Evolutionary conservation across 495 filamentous ascomycete species (phyloP), one percentile per base, ranked within the genome.

Genomic region (Hyaloscypha bicolor): DNA sequence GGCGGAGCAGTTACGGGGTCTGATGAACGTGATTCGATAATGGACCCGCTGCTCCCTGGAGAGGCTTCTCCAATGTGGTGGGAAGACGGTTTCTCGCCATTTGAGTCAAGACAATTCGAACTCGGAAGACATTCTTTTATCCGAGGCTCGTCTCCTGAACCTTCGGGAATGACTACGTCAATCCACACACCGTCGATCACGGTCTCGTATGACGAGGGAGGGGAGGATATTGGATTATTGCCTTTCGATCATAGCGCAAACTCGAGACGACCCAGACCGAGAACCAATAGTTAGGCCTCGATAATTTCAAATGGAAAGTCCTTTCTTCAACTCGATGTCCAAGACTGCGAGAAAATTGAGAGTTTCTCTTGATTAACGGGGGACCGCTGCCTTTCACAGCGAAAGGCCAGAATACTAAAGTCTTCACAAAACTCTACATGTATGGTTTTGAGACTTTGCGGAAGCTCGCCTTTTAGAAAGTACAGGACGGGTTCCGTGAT

Each of bases 201-300:
- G n/a, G 35, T 61, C 16, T 61, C 58, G 9, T 45, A 61, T 61
- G 33, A 61, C n/a, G 58, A 61, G 16, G 29, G 58, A 21, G 33
- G 58, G 22, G 58, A 42, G 5, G 58, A 61, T 9, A 61, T 61
- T 22, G 33, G 21, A 12, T 19, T 61, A 9, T 61, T 42, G 33
- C 4, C 58, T 39, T 61, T 48, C 42, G 42, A 48, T 19, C 42
- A 48, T 48, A 19, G 9, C 16, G 35, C 35, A 6, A 37, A 37
- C 35, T 37, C 42, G 11, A 48, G 42, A 48, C 42, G 42, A 4
- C 42, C 42, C 11, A 48, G 42, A 48, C 42, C 42, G 11, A 48
- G 42, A 19, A 48, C 42, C 42, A 48, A 48, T 19, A 48, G 42
- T 19, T 48, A 19, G 42, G 9, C 9, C 9, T 19, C 42, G 16